Evolutionary conservation across 2,329 filamentous ascomycete species (phyloP), one percentile per base, ranked within the genome.

Genomic region (Talaromyces sp.): DNA sequence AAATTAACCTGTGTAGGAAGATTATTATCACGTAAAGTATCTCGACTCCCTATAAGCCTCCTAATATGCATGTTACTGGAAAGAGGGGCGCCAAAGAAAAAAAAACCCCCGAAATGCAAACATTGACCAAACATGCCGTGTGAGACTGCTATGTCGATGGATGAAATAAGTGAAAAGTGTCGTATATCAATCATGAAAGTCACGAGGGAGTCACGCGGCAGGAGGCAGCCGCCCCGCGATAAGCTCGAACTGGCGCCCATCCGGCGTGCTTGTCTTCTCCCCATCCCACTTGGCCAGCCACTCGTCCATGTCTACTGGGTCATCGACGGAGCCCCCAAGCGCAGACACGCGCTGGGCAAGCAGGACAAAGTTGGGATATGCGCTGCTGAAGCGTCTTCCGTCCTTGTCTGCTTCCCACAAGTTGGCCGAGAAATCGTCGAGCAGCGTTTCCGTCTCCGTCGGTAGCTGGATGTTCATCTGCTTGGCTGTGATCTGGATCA

Each of bases 401-500:
- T 68, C 64, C 39, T 60, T 59, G 13, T 59, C 57, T 6, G 39
- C 17, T 8, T 58, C 60, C 68, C 68, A 70, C 7, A 51, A 22
- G 10, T 58, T 55, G 11, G 17, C 60, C 32, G 65, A 65, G 32
- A 70, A 67, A 33, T 71, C 66, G 1, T 62, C 55, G 55, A 73
- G 70, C 2, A 71, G 58, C 1, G 62, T 58, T 2, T 67, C 63
- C 2, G 66, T 67, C 60, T 73, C 67, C 0, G 59, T 19, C 4
- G 69, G 69, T 1, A 73, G 60, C 2, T 27, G 36, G 17, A 69
- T 59, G 4, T 63, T 62, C 54, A 62, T 63, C 17, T 67, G 53
- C 11, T 59, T 67, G 0, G 68, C 65, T 2, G 66, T 68, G 1
- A 68, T 60, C 15, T 70, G 68, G 1, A 72, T 56, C 25, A 68